Conservation (phyloP, 208 protist genomes). For the Perkinsela sp. region DNA sequence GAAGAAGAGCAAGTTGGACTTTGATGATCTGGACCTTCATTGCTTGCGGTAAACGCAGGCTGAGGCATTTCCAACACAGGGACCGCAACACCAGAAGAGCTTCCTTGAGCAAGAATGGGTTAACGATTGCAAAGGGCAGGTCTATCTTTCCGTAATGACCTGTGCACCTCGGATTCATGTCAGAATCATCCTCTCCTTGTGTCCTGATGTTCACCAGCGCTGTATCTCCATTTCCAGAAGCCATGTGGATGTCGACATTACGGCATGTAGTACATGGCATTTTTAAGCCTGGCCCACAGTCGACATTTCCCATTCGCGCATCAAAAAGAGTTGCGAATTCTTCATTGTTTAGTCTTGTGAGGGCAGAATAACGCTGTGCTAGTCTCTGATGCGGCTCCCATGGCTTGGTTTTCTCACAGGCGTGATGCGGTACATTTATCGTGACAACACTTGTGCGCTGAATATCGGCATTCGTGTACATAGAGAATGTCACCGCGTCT, state of each 20-base stretch:
- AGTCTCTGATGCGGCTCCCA: neutral
- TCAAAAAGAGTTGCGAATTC: neutral
- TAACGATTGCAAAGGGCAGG: neutral
- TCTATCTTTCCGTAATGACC: slow-evolving; percentile 1
- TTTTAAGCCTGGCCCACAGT: neutral
- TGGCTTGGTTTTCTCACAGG: neutral
- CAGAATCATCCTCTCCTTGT: neutral
- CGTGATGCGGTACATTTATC: neutral
- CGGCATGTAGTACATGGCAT: neutral
- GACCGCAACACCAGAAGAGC: neutral
- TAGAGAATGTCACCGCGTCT: neutral
- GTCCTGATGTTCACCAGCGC: neutral
- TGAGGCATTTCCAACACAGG: neutral
- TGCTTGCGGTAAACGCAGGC: neutral
- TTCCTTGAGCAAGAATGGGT: neutral
- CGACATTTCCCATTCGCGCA: neutral
- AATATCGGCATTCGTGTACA: neutral
- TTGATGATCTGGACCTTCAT: neutral
- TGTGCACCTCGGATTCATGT: neutral
- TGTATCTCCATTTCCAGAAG: neutral
- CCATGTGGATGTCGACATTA: neutral
- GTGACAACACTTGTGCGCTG: neutral
- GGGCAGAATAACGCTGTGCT: neutral
- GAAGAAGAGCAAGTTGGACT: neutral
- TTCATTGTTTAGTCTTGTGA: neutral